Base-by-base conservation (phyloP, 1,284 basidiomycete genomes). In the Pseudomicrostroma phylloplanum region DNA sequence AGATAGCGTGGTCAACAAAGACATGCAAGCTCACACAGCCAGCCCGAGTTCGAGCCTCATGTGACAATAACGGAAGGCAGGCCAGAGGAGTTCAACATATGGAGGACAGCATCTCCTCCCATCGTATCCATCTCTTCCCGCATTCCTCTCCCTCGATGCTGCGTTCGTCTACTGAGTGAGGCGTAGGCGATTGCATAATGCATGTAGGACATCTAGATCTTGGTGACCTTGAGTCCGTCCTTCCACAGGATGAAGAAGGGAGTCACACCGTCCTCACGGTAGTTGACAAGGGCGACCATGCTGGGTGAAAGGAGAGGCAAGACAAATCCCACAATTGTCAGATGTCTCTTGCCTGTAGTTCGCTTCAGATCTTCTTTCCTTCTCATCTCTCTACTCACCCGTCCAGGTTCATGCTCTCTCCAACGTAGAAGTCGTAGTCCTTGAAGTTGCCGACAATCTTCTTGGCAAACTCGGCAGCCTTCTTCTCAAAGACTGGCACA, bases 371-470 rank as follows among this genome's bases (percentile, higher is more conserved):
- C 17, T 19, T 8, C 19, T 21, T n/a, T 3, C 17, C 3, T 25
- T 26, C 23, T 43, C 26, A 56, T 9, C 23, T 11, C 3, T 64
- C 12, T 6, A 65, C 70, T 69, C 60, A 69, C 64, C 77, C 77
- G 30, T 80, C 79, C 42, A 77, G 77, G 72, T 80, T 76, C 78
- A 80, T 80, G 74, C 82, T 83, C 91, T 91, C 77, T 90, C 91
- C 79, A 66, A 86, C 88, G 85, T 88, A 96, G 78, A 82, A 92
- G 83, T 93, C 91, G 77, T 84, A 92, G 80, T 94, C 87, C 80
- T 90, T 90, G 85, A 97, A 91, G 81, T 90, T 91, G 71, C 83
- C 86, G 55, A 96, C 81, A 70, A 98, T 82, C 82, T 94, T 96
- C 71, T 77, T 74, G 59, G 77, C 77, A 55, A 77, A 77, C 55